Percentiles rank a stretch among this genome's conserved stretches.
These are phyloP conservation scores for Rhodotorula mucilaginosa DNA, from an alignment of 1,284 basidiomycete genomes.

Conservation along the genomic window DNA sequence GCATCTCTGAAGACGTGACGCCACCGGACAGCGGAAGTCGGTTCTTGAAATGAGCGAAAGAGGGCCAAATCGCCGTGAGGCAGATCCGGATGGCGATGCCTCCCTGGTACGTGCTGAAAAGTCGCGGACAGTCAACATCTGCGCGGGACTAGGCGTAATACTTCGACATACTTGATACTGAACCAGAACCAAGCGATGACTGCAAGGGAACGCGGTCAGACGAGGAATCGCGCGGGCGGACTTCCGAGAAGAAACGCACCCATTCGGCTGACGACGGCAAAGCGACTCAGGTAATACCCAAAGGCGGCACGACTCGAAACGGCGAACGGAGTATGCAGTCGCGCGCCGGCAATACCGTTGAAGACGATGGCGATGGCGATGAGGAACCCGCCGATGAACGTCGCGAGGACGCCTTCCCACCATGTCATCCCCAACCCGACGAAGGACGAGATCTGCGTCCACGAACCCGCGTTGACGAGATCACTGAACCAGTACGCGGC, in stretches of 20 bases:
- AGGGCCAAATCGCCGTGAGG: slow-evolving; percentile 45
- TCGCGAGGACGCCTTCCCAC: slow-evolving; percentile 32
- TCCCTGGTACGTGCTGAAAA: slow-evolving; percentile 16
- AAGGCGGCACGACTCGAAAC: slow-evolving; percentile 72
- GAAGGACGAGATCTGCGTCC: slow-evolving; percentile 22
- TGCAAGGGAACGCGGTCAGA: too few species aligned
- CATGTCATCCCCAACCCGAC: slow-evolving; percentile 6
- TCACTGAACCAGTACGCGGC: slow-evolving; percentile 64
- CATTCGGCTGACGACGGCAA: slow-evolving; percentile 56
- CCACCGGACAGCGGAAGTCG: slow-evolving; percentile 26
- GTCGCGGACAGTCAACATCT: slow-evolving; percentile 22
- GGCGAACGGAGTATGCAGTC: slow-evolving; percentile 55
- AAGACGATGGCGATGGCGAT: slow-evolving; percentile 43
- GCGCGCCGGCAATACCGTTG: slow-evolving; percentile 23
- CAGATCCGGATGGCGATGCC: slow-evolving; percentile 25
- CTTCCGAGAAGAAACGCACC: too few species aligned
- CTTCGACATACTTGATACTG: slow-evolving; percentile 49
- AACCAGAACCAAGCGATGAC: slow-evolving; percentile 36
- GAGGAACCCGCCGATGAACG: slow-evolving; percentile 25
- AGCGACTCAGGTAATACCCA: slow-evolving; percentile 69
- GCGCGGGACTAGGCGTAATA: slow-evolving; percentile 52
- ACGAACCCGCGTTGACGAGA: slow-evolving; percentile 49
- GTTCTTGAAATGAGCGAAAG: slow-evolving; percentile 33
- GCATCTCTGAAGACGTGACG: slow-evolving; percentile 53
- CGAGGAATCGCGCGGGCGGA: too few species aligned